phyloP scores from a whole-genome alignment of 1,139 yeast genomes.

The Sugiyamaella xylanicola region DNA sequence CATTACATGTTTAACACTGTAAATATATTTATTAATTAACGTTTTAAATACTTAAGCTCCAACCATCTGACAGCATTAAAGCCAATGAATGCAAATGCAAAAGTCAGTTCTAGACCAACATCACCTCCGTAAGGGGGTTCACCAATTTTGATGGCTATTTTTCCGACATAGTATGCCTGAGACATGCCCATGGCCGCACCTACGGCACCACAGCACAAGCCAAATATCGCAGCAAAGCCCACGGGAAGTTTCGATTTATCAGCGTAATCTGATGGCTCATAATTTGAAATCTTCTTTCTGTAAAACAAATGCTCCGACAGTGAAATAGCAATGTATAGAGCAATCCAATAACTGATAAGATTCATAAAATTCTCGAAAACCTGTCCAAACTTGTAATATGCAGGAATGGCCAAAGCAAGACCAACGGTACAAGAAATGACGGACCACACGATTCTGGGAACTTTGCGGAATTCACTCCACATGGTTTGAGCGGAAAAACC shows the following conservation, averaged over 20 bases:
- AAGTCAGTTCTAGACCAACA: constrained; percentile 80
- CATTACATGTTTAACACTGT: neutral
- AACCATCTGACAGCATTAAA: constrained; percentile 64
- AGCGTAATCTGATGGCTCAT: constrained; percentile 61
- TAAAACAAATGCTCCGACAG: constrained; percentile 78
- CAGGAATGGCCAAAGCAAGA: constrained; percentile 86
- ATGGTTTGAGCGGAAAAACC: constrained; percentile 83
- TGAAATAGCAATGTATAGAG: constrained; percentile 74
- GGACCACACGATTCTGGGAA: constrained; percentile 86
- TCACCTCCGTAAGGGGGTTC: constrained; percentile 65
- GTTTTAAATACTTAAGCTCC: constrained; percentile 47
- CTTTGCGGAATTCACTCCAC: constrained; percentile 66
- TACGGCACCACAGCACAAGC: constrained; percentile 78
- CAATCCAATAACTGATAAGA: constrained; percentile 85
- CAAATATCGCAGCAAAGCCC: constrained; percentile 76
- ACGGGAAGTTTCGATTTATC: constrained; percentile 62
- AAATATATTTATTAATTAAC: constrained; percentile 23
- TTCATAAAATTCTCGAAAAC: constrained; percentile 88
- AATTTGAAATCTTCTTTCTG: constrained; percentile 56
- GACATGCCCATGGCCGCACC: constrained; percentile 87
- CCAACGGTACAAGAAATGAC: constrained; percentile 71
- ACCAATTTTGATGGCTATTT: constrained; percentile 63
- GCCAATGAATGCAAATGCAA: constrained; percentile 66
- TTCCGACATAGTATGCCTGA: constrained; percentile 81
- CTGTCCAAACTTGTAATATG: constrained; percentile 66